Conservation (phyloP, 169 alveolate genomes). For the Sarcocystis neurona region DNA sequence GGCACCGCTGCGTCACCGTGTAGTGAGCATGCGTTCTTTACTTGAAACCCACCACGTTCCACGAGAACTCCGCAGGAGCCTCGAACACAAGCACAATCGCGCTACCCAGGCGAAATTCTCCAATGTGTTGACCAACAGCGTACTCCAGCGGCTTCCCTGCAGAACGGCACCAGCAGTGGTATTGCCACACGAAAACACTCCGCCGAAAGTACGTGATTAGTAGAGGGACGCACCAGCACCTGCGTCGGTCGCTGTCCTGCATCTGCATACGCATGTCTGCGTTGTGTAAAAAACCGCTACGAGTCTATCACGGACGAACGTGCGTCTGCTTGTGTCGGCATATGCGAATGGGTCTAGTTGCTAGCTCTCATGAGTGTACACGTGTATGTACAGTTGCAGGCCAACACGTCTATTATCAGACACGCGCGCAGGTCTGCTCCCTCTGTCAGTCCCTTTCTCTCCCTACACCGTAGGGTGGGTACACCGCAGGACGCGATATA, state of each 20-base stretch:
- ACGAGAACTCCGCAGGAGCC: constrained; percentile 77
- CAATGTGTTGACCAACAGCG: constrained; percentile 86
- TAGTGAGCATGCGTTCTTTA: too few species aligned
- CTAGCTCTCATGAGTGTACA: not conserved
- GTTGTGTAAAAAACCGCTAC: not conserved
- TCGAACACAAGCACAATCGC: constrained; percentile 85
- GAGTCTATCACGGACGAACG: too few species aligned
- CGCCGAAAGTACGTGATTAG: not conserved
- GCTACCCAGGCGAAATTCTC: constrained; percentile 86
- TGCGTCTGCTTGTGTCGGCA: too few species aligned
- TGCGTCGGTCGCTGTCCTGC: not conserved
- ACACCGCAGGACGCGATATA: too few species aligned
- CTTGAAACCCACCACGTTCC: constrained; percentile 68
- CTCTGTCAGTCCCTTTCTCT: too few species aligned
- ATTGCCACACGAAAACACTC: not conserved
- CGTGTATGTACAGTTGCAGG: too few species aligned
- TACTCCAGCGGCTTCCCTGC: constrained; percentile 42
- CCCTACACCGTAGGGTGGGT: too few species aligned
- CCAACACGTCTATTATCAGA: too few species aligned
- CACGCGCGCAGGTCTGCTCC: too few species aligned
- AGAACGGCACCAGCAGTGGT: not conserved
- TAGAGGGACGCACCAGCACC: not conserved
- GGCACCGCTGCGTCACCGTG: too few species aligned
- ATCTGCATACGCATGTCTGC: not conserved
- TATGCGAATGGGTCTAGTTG: not conserved